Base-by-base conservation (phyloP, 108 stramenopile genomes). In the Cyclotella kingstonii region DNA sequence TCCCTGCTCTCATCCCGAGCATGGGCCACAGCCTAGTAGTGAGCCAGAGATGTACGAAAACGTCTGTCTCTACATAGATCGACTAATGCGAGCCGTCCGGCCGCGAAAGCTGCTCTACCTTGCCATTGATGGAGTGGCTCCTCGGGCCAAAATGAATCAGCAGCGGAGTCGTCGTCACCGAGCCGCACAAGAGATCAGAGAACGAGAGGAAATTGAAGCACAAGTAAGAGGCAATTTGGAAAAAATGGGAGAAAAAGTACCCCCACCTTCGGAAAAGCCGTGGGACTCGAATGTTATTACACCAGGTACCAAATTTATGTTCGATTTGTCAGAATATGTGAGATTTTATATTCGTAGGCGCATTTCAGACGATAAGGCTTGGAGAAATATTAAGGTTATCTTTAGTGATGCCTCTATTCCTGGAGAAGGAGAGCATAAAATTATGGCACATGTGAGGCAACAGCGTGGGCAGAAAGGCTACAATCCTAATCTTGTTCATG, bases 201-300 rank as follows among this genome's bases (percentile, higher is more conserved):
- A 99, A 68, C 58, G 84, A 10, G 54, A 63, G 7, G 96, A 90
- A 21, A 68, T 95, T 36, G 94, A 95, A 76, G 80, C 87, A 39
- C 59, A 83, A 31, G 84, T 97, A 7, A 74, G 93, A 38, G 67
- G 84, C 48, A 84, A 89, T 54, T 70, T 97, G 65, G 77, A 62
- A 29, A 77, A 82, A 31, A 70, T 74, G 66, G 95, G 95, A 19
- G 42, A 71, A 23, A 78, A 81, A 26, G 73, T 82, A 9, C 76
- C 75, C 5, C 81, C 94, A 21, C 78, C 86, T 7, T 76, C 81
- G 34, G 87, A 90, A 63, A 66, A 85, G 25, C 77, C 88, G 38
- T 97, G 94, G 89, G 95, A 95, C 81, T 94, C 93, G 54, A 99
- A 99, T 85, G 96, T 97, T 51, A 99, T 99, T 78, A 99, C 98